Evolutionary conservation across 345 rosid genomes (phyloP), one percentile per base, ranked within the genome.

Genomic region (Populus simonii): DNA sequence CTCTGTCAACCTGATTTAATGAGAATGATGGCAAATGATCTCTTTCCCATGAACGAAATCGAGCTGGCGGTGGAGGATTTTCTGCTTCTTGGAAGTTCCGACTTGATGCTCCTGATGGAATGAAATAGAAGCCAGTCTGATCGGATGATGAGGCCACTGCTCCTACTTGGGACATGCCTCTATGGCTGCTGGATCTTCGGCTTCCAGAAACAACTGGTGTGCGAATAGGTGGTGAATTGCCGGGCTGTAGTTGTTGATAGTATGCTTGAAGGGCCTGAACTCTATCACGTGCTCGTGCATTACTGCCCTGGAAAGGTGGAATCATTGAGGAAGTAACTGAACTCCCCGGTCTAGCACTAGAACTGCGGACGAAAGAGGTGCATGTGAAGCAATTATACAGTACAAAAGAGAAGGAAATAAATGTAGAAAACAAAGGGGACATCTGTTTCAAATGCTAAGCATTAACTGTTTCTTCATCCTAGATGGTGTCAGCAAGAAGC

Each of bases 251-350:
- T 81, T 88, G 99, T 74, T 93, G 99, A 85, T 92, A 96, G 85
- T 92, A 96, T 47, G 97, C 98, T 83, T 93, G 97, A 53, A 93
- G 92, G 49, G 98, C 97, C 83, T 92, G 99, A 75, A 90, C 91
- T 83, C 98, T 86, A 75, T 92, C 97, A 59, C 92, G 89, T n/a
- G 91, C 86, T 27, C 99, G 89, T 23, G 93, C 93, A 74, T 88
- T 93, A 85, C 97, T 96, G 78, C 97, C 99, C 13, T 91, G 95
- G 80, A 92, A 96, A 67, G 95, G 92, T 16, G 94, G 92, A 74
- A 88, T 85, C 85, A 90, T 81, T 0, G 93, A 81, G 31, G 97
- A 88, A 69, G 89, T 80, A 51, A 85, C 90, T 4, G 98, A 88
- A 84, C 92, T 90, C 43, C 94, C 95, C 0, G 91, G 85, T 79